Evolutionary conservation across 495 filamentous ascomycete genomes (phyloP), one percentile per base, ranked within the genome.

Genomic region (Letharia columbiana): DNA sequence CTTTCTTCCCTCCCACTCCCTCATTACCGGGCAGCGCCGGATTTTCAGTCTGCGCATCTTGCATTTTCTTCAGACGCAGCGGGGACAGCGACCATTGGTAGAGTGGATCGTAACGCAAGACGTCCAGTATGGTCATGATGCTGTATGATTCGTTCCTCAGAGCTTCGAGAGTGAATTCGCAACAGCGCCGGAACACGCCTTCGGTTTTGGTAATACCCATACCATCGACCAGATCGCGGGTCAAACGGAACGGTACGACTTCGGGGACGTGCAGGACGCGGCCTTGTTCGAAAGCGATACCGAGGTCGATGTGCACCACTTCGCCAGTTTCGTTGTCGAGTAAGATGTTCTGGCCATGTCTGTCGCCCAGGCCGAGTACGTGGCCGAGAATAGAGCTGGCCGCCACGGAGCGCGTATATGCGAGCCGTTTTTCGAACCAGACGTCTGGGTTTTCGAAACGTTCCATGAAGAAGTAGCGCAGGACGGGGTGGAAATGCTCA

Each of bases 41-140:
- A n/a, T 75, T 76, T 71, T 84, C 84, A 12, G 77, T 77, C 58
- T 83, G 77, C 33, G 80, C 81, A 23, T 88, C 85, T 69, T 91
- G 88, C 82, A 91, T 89, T 50, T 83, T 81, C 74, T 86, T 87
- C 76, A 96, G 84, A 59, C 92, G 85, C 61, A 96, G 77, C 0
- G 94, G 93, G n/a, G 91, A 94, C 28, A 98, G 86, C 23, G 89
- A 90, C 94, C 94, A 99, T 71, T 83, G 91, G 75, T 97, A 96
- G 66, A 99, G 81, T 4, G 94, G 95, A 80, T 98, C 94, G 72
- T 96, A 96, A 28, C 95, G 89, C 61, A 98, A 81, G 39, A 97
- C 94, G 71, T 97, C 93, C 1, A 98, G 83, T 56, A 98, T 92
- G 6, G 93, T 96, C 90, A 94, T 96, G 74, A 98, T 98, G 69